Evolutionary conservation across 768 basidiomycete species (phyloP), one percentile per base, ranked within the genome.

Genomic region (Naematelia aurantialba): DNA sequence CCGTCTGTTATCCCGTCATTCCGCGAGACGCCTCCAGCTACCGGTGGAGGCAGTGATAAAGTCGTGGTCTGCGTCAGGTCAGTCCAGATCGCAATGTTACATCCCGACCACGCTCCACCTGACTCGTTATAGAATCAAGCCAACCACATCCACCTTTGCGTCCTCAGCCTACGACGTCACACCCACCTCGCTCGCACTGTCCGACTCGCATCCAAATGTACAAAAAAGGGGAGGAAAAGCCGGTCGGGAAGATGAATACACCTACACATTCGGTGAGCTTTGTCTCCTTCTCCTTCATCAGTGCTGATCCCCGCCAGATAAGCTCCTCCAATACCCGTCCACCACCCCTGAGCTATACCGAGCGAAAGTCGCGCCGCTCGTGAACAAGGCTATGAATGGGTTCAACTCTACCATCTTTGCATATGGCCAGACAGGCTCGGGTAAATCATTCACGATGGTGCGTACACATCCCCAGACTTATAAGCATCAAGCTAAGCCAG

Each of bases 361-460:
- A 13, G 46, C 55, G 3, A 69, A 74, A 48, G 62, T 76, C 26
- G 66, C 75, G 10, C 68, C 73, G 0, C 56, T 76, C 4, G 73
- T 76, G 0, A 66, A 72, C 24, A 76, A 76, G 52, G 70, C 73
- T 0, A 76, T 76, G 75, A 68, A 68, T 42, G 75, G 75, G 25
- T 76, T 75, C 68, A 76, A 76, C 59, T 69, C 66, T 52, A 76
- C 75, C 2, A 69, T 76, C 55, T 76, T 76, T 58, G 75, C 75
- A 4, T 76, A 76, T 48, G 75, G 75, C 47, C 75, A 76, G 49
- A 76, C 75, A 1, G 75, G 75, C 24, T 67, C 64, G 59, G 73
- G 73, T 45, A 74, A 74, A 48, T 70, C 70, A 4, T 69, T 65
- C 62, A 74, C 73, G 5, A 74, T 74, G 73, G 66, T 66, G 25